A percentile compares a stretch with the other conserved stretches of the same genome.
Conservation (phyloP, 768 basidiomycete species). For the Obba rivulosa region DNA sequence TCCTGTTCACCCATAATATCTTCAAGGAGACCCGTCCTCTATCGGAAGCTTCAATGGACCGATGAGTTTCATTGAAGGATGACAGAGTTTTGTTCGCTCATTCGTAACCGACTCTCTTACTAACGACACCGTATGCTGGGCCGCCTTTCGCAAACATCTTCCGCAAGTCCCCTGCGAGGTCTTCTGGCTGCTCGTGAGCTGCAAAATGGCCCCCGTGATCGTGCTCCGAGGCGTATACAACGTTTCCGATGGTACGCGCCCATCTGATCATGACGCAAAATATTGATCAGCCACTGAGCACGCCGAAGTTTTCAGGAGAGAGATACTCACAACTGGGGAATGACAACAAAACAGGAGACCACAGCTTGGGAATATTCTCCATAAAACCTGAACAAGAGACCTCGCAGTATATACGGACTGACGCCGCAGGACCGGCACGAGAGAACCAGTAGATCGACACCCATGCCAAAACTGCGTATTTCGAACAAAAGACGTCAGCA, state of each 20-base stretch:
- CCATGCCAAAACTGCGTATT: constrained; percentile 27
- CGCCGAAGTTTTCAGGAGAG: background rate
- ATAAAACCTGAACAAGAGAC: background rate
- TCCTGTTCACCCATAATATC: no score
- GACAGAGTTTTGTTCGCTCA: no score
- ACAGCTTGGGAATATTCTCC: background rate
- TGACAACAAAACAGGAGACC: constrained; percentile 12
- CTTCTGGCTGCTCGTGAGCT: constrained; percentile 43
- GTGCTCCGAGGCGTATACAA: constrained; percentile 47
- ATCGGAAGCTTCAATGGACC: no score
- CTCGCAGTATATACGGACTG: constrained; percentile 28
- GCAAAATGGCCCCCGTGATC: constrained; percentile 55
- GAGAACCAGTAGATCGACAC: constrained; percentile 31
- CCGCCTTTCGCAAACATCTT: constrained; percentile 54
- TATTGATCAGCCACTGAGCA: background rate
- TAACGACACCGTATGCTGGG: constrained; percentile 42
- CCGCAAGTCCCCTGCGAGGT: constrained; percentile 43
- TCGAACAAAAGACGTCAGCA: background rate
- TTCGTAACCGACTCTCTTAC: constrained; percentile 37
- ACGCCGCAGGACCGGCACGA: constrained; percentile 24
- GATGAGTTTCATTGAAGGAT: no score
- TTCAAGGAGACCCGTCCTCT: no score
- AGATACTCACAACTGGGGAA: constrained; percentile 12
- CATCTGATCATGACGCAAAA: constrained; percentile 34
- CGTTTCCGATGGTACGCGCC: constrained; percentile 29